These are phyloP conservation scores for Apiospora malaysiana DNA, from an alignment of 2,329 filamentous ascomycete genomes.

Conservation along the genomic window DNA sequence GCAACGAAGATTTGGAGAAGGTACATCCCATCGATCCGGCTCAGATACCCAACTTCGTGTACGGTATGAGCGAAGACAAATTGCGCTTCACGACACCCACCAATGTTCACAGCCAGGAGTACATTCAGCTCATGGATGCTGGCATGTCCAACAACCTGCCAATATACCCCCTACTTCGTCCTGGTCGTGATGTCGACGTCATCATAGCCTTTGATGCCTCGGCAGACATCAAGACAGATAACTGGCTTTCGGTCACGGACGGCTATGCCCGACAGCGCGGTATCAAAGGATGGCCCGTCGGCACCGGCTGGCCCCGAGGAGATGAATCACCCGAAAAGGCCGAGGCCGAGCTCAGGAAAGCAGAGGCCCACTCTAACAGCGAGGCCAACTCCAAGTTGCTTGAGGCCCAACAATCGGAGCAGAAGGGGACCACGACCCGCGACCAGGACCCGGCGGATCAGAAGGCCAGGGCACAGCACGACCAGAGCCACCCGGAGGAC, in stretches of 20 bases:
- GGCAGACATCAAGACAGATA: conserved; percentile 90
- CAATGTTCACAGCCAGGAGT: conserved; percentile 71
- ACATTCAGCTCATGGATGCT: conserved; percentile 91
- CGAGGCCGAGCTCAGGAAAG: conserved; percentile 68
- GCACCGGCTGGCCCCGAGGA: conserved; percentile 86
- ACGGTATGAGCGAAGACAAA: conserved; percentile 73
- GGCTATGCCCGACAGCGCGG: conserved; percentile 90
- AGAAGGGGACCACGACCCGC: conserved; percentile 27
- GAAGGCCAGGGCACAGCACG: conserved; percentile 44
- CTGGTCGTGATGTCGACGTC: conserved; percentile 86
- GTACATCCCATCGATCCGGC: conserved; percentile 95
- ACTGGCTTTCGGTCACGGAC: conserved; percentile 94
- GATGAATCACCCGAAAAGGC: conserved; percentile 64
- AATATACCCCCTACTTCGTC: conserved; percentile 90
- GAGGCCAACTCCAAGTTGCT: conserved; percentile 69
- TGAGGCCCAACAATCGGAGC: conserved; percentile 55
- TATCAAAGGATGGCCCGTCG: conserved; percentile 93
- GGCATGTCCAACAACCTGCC: conserved; percentile 99
- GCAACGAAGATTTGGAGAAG: conserved; percentile 84
- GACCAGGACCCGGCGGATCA: conserved; percentile 31
- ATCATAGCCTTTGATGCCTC: conserved; percentile 94
- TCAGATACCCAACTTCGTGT: conserved; percentile 85
- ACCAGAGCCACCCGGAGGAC: conserved; percentile 50
- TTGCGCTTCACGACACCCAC: conserved; percentile 80
- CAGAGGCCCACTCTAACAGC: conserved; percentile 64